These are phyloP conservation scores for Suhomyces anneliseae DNA, from an alignment of 1,139 yeast genomes.

Conservation along the genomic window DNA sequence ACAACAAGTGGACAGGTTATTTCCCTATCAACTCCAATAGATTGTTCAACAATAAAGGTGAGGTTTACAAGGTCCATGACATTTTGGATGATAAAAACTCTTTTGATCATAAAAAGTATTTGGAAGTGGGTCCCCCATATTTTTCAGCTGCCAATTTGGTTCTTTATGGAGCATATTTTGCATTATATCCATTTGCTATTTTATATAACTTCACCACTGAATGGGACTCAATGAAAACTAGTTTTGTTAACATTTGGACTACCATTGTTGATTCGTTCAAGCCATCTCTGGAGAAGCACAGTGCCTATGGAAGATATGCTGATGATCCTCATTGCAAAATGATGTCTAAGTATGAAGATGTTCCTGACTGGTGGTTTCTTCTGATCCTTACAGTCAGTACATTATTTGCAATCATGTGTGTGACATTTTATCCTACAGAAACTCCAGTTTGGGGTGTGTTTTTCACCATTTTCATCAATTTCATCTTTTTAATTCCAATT, in stretches of 20 bases:
- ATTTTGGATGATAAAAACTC: constrained; percentile 40
- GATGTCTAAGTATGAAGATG: constrained; percentile 58
- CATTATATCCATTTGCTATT: constrained; percentile 56
- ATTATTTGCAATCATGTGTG: constrained; percentile 49
- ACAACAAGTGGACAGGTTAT: constrained; percentile 51
- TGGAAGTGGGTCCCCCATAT: constrained; percentile 54
- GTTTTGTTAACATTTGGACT: constrained; percentile 38
- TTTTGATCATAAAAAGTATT: constrained; percentile 42
- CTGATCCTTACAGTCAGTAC: constrained; percentile 48
- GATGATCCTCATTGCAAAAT: constrained; percentile 56
- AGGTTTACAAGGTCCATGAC: constrained; percentile 37
- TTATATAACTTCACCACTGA: constrained; percentile 46
- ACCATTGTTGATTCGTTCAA: constrained; percentile 30
- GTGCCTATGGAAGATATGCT: constrained; percentile 21
- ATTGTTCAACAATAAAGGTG: constrained; percentile 50
- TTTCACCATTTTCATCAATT: constrained; percentile 55
- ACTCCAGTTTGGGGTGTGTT: constrained; percentile 61
- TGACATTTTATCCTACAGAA: constrained; percentile 47
- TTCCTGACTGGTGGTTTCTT: constrained; percentile 62
- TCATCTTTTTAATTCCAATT: constrained; percentile 55
- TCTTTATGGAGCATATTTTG: constrained; percentile 56
- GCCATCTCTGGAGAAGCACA: constrained; percentile 11
- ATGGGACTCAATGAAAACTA: constrained; percentile 45
- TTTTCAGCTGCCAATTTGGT: constrained; percentile 57
- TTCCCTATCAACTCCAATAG: constrained; percentile 55